phyloP scores from a whole-genome alignment of 306 rosid genomes.

The Malus sylvestris region DNA sequence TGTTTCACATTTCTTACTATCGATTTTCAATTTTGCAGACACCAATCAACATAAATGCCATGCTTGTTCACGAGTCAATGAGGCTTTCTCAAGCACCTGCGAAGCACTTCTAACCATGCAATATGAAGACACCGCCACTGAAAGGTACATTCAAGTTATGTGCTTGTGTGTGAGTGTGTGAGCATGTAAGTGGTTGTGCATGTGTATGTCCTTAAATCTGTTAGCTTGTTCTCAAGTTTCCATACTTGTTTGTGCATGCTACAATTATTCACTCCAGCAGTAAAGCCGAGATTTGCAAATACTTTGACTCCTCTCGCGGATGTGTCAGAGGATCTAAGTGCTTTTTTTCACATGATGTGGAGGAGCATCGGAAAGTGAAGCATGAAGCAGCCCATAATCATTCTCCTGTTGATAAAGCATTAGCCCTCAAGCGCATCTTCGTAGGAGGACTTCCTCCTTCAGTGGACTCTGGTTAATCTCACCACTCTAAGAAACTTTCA shows the following conservation, averaged over 20 bases:
- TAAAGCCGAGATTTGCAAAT: slow-evolving; percentile 25
- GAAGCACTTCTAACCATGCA: slow-evolving; percentile 15
- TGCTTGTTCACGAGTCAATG: slow-evolving; percentile 16
- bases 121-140: slow-evolving; percentile 4
- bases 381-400: not conserved
- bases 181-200: not conserved
- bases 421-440: slow-evolving; percentile 10
- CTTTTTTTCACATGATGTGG: slow-evolving; percentile 23
- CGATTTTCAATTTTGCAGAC: slow-evolving; percentile 11
- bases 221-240: slow-evolving; percentile 8
- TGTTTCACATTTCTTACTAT: not conserved
- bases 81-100: slow-evolving; percentile 2
- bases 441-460: slow-evolving; percentile 36
- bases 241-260: not conserved
- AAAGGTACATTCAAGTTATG: slow-evolving; percentile 18
- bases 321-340: slow-evolving; percentile 32
- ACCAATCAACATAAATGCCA: slow-evolving; percentile 12
- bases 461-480: slow-evolving; percentile 25
- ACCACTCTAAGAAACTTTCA: slow-evolving; percentile 7
- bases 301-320: slow-evolving; percentile 29
- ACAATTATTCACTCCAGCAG: slow-evolving; percentile 12
- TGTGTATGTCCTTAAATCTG: not conserved
- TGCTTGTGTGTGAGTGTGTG: not conserved
- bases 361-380: slow-evolving; percentile 4
- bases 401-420: not conserved